phyloP scores from a whole-genome alignment of 495 filamentous ascomycete species.

The Pyrenula aspistea region DNA sequence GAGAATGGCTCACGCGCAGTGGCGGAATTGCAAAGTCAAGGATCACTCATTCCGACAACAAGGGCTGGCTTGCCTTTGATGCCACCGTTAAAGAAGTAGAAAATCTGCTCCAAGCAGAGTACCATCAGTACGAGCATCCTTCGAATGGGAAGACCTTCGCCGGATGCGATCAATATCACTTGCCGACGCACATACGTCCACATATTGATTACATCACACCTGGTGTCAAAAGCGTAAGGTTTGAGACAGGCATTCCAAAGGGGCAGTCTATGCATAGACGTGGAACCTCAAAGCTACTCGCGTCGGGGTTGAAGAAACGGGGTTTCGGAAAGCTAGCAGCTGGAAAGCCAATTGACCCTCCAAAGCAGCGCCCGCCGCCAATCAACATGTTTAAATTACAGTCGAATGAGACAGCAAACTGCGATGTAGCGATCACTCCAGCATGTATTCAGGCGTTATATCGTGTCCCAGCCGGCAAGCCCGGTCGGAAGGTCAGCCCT shows the following conservation, averaged over 20 bases:
- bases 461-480: slow-evolving; percentile 27
- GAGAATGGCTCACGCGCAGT: slow-evolving; percentile 24
- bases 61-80: slow-evolving; percentile 31
- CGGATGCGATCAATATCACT: slow-evolving; percentile 30
- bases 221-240: slow-evolving; percentile 7
- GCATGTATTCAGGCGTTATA: slow-evolving; percentile 45
- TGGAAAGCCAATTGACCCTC: neutral
- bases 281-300: neutral
- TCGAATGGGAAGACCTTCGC: slow-evolving; percentile 22
- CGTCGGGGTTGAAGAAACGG: neutral
- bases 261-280: neutral
- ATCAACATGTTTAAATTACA: neutral
- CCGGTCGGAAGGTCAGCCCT: slow-evolving; percentile 10
- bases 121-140: slow-evolving; percentile 33
- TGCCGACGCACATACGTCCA: slow-evolving; percentile 26
- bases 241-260: too few species aligned
- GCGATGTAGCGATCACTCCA: slow-evolving; percentile 35
- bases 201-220: slow-evolving; percentile 41
- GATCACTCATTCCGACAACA: slow-evolving; percentile 22
- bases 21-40: slow-evolving; percentile 27
- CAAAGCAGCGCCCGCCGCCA: neutral
- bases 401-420: slow-evolving; percentile 10
- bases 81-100: slow-evolving; percentile 32
- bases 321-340: neutral
- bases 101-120: slow-evolving; percentile 38